phyloP scores from a whole-genome alignment of 2,329 filamentous ascomycete genomes.

The Apiospora sp. region DNA sequence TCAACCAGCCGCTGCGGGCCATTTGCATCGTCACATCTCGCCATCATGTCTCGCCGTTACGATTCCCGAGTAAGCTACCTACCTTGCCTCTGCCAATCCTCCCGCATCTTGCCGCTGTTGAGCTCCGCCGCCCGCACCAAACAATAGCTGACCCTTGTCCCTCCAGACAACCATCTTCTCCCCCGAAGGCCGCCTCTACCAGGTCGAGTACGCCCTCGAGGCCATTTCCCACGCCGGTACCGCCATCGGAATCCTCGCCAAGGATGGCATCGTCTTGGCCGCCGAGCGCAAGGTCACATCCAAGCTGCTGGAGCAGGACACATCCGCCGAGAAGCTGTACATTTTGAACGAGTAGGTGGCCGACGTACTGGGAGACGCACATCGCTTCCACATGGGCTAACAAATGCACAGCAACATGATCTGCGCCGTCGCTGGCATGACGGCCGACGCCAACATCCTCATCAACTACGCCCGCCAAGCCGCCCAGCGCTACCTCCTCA shows the following conservation, averaged over 20 bases:
- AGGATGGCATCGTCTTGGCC: conserved; percentile 97
- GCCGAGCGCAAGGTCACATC: conserved; percentile 99
- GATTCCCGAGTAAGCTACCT: conserved; percentile 83
- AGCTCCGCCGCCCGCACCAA: conserved; percentile 1
- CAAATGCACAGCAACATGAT: conserved; percentile 88
- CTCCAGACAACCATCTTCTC: conserved; percentile 98
- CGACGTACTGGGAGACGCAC: not conserved
- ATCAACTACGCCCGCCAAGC: conserved; percentile 99
- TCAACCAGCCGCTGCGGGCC: not conserved
- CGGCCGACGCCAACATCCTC: conserved; percentile 98
- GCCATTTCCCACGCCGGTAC: conserved; percentile 98
- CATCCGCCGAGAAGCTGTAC: conserved; percentile 99
- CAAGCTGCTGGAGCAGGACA: conserved; percentile 99
- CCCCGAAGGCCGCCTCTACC: conserved; percentile 96
- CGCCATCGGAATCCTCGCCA: conserved; percentile 93
- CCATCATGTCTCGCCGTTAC: conserved; percentile 92
- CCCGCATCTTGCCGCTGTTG: conserved; percentile 2
- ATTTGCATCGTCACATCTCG: conserved; percentile 16
- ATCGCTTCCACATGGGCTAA: not conserved
- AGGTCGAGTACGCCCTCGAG: conserved; percentile 99
- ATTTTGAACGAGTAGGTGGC: conserved; percentile 90
- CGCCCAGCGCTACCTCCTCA: conserved; percentile 96
- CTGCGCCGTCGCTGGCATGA: conserved; percentile 98
- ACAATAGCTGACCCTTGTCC: conserved; percentile 32
- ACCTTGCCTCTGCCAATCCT: conserved; percentile 22